phyloP scores from a whole-genome alignment of 2,329 filamentous ascomycete genomes.

The Macrophomina phaseolina region DNA sequence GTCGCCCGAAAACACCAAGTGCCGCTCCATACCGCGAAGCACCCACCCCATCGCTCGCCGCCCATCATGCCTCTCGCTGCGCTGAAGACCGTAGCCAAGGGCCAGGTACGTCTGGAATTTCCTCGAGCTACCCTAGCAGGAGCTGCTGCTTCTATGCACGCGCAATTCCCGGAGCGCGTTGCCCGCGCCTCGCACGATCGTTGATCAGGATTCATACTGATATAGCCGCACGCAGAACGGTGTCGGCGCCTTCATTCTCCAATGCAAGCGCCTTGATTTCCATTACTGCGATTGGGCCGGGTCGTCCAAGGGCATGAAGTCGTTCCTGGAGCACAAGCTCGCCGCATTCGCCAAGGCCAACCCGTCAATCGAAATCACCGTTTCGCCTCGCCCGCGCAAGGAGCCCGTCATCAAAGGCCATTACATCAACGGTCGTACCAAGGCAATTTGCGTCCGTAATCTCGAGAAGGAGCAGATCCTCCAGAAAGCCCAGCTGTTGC shows the following conservation, averaged over 20 bases:
- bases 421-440: conserved; percentile 89
- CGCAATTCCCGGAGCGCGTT: neutral
- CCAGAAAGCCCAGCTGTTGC: conserved; percentile 75
- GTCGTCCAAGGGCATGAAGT: conserved; percentile 95
- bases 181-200: neutral
- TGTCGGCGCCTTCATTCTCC: conserved; percentile 93
- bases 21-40: neutral
- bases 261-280: conserved; percentile 94
- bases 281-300: conserved; percentile 98
- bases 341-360: conserved; percentile 78
- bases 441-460: conserved; percentile 88
- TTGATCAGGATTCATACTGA: neutral
- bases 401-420: conserved; percentile 88
- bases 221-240: conserved; percentile 72
- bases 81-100: conserved; percentile 60
- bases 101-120: conserved; percentile 54
- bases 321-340: conserved; percentile 80
- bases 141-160: neutral
- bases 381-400: conserved; percentile 86
- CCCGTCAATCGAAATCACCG: conserved; percentile 87
- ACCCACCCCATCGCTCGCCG: conserved; percentile 30
- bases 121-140: neutral
- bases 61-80: conserved; percentile 55
- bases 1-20: conserved; percentile 20
- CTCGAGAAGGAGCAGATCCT: conserved; percentile 79